Base-by-base conservation (phyloP, 2,329 filamentous ascomycete genomes). In the Dactylonectria estremocensis region DNA sequence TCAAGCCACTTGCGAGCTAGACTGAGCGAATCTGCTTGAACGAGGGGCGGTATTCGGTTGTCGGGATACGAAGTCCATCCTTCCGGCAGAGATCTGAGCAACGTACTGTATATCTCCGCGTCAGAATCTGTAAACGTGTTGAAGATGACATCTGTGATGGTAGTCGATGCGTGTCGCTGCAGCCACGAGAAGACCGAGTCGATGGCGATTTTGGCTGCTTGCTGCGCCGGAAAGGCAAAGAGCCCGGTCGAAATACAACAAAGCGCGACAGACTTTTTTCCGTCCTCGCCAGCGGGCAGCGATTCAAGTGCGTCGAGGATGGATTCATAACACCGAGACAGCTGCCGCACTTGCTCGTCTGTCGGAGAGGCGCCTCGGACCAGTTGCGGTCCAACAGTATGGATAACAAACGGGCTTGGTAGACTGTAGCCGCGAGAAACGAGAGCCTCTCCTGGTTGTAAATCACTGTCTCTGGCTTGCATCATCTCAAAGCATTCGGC, bases 241-340 rank as follows among this genome's bases (percentile, higher is more conserved):
- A 76, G 35, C 0, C 74, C 73, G 0, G 74, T 76, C 0, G 74
- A 76, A 1, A 76, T 73, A 1, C 74, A 74, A 2, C 74, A 76
- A 1, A 76, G 10, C 0, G 72, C 73, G 1, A 74, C 40, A 0
- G 69, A 66, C 11, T 74, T 76, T 1, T 18, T 61, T 0, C 61
- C 69, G 9, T 69, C 40, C 0, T 62, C 37, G 0, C 5, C 46
- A 1, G 0, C 7, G 0, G 66, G 24, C 0, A 74, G 43, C 1
- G 2, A 2, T 1, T 76, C 74, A 5, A 64, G 0, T 0, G 66
- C 62, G 1, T 63, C 63, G 1, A 76, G 65, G 1, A 70, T 61
- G 0, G 61, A 63, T 16, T 45, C 14, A 7, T 76, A 76, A 18
- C 74, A 76, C 2, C 49, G 66, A 1, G 20, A 3, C 0, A 76